Base-by-base conservation (phyloP, 2,329 filamentous ascomycete species). In the Calonectria hawksworthii region DNA sequence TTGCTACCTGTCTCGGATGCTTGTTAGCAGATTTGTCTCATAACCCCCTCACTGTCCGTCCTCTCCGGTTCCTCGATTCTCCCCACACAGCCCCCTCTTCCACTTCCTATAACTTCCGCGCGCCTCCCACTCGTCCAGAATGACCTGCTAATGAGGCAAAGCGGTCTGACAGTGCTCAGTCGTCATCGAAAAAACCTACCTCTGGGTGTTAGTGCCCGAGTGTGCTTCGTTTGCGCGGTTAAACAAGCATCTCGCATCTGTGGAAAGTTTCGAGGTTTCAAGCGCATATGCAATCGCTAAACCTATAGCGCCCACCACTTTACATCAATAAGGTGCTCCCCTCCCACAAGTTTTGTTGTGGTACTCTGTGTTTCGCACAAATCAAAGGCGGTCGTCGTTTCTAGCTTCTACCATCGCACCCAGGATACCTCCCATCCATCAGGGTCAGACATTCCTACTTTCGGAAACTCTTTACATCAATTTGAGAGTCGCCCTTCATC, bases 71-170 rank as follows among this genome's bases (percentile, higher is more conserved):
- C 66, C 23, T 54, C 23, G 30, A 59, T 21, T 63, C 54, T 23
- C 54, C 64, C 67, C 67, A 50, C 61, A 30, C 54, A 47, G 71
- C 54, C 47, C 71, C 71, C 23, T 23, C 64, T 26, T 52, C 34
- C 38, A 50, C 10, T 50, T 28, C 64, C 61, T 63, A 64, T 51
- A 9, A 50, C 56, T 68, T 52, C 64, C 51, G 44, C 38, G 34
- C 59, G 18, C n/a, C 38, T 69, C 59, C 59, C 59, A n/a, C 38
- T 67, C 65, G 18, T 67, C 63, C 68, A 74, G 64, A 41, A 74
- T 76, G 72, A 36, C 36, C 54, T 76, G 56, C 56, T 61, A 26
- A 36, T 61, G 59, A 72, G 72, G 36, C 18, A 67, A 44, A 51
- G 32, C 66, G 21, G 28, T 18, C 59, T 36, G 67, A 34, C 72